Percentiles rank a stretch among this genome's conserved stretches.
Conservation (phyloP, 1,284 basidiomycete genomes). For the Cryptococcus sp. region DNA sequence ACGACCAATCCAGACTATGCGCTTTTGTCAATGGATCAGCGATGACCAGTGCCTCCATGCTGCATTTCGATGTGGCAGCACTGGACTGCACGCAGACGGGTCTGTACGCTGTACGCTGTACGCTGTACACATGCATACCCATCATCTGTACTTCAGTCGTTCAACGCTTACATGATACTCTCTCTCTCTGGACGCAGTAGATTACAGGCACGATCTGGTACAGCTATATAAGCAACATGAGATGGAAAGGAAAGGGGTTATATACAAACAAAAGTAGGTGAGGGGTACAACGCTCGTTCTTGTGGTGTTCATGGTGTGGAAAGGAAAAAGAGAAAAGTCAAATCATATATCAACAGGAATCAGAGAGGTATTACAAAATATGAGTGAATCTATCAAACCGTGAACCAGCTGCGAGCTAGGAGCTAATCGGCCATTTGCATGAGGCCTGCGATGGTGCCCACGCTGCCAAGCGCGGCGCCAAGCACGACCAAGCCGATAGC, state of each 20-base stretch:
- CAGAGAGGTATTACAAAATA: too few relatives aligned
- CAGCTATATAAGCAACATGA: not conserved
- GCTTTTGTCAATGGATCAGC: too few relatives aligned
- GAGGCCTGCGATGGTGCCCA: conserved; percentile 39
- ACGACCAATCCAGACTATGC: too few relatives aligned
- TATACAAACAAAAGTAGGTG: not conserved
- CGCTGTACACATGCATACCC: not conserved
- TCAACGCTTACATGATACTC: not conserved
- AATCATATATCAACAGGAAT: too few relatives aligned
- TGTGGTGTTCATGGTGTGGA: conserved; percentile 1
- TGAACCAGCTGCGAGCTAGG: too few relatives aligned
- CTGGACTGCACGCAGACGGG: not conserved
- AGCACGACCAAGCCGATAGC: conserved; percentile 28
- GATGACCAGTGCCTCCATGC: too few relatives aligned
- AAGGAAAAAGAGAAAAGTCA: not conserved
- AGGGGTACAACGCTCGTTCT: not conserved
- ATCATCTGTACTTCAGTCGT: not conserved
- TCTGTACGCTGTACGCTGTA: not conserved
- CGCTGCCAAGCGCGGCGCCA: conserved; percentile 36
- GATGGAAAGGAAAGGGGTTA: not conserved
- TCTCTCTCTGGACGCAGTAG: not conserved
- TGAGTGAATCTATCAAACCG: too few relatives aligned
- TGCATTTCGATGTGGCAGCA: too few relatives aligned
- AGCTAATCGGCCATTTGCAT: conserved; percentile 33
- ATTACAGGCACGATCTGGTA: too few relatives aligned